These are phyloP conservation scores for Primulina huaijiensis DNA, from an alignment of 257 asterid genomes.

Conservation along the genomic window DNA sequence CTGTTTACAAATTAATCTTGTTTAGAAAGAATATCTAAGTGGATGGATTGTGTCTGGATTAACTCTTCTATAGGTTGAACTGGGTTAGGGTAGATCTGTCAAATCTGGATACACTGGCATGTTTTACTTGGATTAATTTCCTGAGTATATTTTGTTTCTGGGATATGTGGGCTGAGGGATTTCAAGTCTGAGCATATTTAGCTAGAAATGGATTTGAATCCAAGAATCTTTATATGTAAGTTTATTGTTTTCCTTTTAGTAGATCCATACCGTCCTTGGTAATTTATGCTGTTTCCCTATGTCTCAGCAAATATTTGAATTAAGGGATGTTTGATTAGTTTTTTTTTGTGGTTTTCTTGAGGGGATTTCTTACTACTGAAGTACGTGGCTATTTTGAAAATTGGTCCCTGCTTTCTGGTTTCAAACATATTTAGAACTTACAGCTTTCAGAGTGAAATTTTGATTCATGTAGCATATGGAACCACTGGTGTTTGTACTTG, in stretches of 20 bases:
- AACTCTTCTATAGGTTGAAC: constrained; percentile 12
- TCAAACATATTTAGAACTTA: background rate
- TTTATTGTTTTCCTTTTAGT: constrained; percentile 9
- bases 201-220: constrained; percentile 18
- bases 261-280: constrained; percentile 18
- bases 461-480: background rate
- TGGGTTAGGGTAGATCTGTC: constrained; percentile 52
- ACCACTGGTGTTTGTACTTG: background rate
- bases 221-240: constrained; percentile 44
- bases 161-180: constrained; percentile 29
- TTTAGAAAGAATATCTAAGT: background rate
- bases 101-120: constrained; percentile 21
- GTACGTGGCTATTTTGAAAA: background rate
- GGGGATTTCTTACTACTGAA: background rate
- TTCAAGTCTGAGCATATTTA: constrained; percentile 18
- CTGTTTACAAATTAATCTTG: background rate
- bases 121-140: constrained; percentile 22
- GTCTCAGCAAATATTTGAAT: background rate
- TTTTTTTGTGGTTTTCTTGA: background rate
- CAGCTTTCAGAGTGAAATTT: background rate
- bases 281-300: constrained; percentile 1
- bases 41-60: background rate
- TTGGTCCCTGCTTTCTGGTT: background rate
- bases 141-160: constrained; percentile 21
- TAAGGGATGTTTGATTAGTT: background rate